A percentile compares a stretch with the other conserved stretches of the same genome.
phyloP scores from a whole-genome alignment of 768 basidiomycete species.

The Lactarius sp. region DNA sequence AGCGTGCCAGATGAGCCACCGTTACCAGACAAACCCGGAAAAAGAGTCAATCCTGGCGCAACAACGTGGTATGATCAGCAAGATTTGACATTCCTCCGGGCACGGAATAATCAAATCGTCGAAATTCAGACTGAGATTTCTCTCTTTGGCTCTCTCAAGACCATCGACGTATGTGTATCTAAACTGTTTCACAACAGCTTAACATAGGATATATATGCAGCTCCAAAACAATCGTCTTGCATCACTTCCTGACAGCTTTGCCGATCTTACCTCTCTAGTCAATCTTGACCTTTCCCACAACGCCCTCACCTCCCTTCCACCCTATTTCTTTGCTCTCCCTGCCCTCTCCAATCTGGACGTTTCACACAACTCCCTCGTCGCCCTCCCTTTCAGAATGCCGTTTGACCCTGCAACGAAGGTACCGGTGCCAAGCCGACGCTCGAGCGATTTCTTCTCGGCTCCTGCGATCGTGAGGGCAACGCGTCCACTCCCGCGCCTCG shows the following conservation, averaged over 20 bases:
- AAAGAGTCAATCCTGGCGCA: conserved; percentile 40
- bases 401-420: conserved; percentile 35
- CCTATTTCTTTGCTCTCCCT: conserved; percentile 63
- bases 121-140: conserved; percentile 81
- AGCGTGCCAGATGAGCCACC: conserved; percentile 59
- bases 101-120: conserved; percentile 73
- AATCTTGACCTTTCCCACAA: conserved; percentile 74
- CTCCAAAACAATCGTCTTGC: conserved; percentile 69
- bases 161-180: conserved; percentile 56
- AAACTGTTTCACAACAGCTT: background rate
- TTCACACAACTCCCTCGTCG: conserved; percentile 60
- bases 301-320: conserved; percentile 54
- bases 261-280: conserved; percentile 62
- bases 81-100: conserved; percentile 70
- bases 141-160: conserved; percentile 78
- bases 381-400: conserved; percentile 58
- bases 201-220: conserved; percentile 35
- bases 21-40: conserved; percentile 32
- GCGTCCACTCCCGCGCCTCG: conserved; percentile 59
- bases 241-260: conserved; percentile 58
- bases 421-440: conserved; percentile 31
- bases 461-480: conserved; percentile 58
- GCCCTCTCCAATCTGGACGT: conserved; percentile 61
- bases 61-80: conserved; percentile 75
- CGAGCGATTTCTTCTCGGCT: conserved; percentile 54